Evolutionary conservation across 306 rosid species (phyloP).

Genomic region (Castanopsis chinensis): DNA sequence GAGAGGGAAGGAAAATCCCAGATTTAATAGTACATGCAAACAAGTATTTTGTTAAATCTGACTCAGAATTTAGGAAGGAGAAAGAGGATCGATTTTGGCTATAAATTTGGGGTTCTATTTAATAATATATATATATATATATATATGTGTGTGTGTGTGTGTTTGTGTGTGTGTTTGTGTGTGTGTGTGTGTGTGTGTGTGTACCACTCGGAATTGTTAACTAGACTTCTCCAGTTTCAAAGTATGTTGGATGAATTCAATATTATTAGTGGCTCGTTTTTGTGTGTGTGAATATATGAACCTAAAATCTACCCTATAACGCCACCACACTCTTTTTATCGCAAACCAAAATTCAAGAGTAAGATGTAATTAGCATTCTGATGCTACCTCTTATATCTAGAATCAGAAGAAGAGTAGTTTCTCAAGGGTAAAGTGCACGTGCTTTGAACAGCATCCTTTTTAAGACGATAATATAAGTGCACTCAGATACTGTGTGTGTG

Average conservation of each 20-base stretch:
- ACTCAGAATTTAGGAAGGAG: not conserved
- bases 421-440: no score
- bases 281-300: no score
- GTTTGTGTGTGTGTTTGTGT: no score
- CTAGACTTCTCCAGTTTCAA: not conserved
- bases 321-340: no score
- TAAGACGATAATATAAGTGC: not conserved
- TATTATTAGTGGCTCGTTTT: not conserved
- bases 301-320: no score
- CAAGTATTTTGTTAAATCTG: not conserved
- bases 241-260: not conserved
- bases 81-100: not conserved
- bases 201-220: not conserved
- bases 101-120: not conserved
- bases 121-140: no score
- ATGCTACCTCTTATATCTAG: no score
- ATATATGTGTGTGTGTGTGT: no score
- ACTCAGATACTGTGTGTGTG: not conserved
- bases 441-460: not conserved
- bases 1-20: not conserved
- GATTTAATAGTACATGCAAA: not conserved
- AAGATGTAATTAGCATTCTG: no score
- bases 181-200: no score
- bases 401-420: no score
- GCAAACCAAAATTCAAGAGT: no score